Evolutionary conservation across 2,329 filamentous ascomycete species (phyloP), one percentile per base, ranked within the genome.

Genomic region (Sporothrix pseudoabietina): DNA sequence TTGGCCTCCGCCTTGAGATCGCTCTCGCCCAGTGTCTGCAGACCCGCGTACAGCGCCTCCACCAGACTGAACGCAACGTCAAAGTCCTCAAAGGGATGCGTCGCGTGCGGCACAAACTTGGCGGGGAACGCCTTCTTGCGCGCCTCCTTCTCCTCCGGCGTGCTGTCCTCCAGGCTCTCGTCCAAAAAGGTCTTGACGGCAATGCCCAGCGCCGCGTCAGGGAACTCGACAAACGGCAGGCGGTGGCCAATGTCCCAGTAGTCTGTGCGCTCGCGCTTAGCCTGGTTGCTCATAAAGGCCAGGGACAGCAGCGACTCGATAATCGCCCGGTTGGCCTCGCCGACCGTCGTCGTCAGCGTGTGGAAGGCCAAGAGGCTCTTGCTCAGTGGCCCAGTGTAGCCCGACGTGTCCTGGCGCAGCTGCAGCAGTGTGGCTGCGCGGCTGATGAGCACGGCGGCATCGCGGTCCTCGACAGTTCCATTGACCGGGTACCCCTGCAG

Each of bases 321-420:
- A 49, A 98, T 83, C 80, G 97, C 94, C 66, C 96, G 89, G 76
- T 97, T 86, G 47, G 90, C 89, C 76, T 91, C 89, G 54, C 94
- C 91, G 32, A 98, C 90, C 55, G 92, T 89, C 1, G 91, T 91
- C 55, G 94, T 90, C 73, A 98, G 86, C 1, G 94, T 94, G 75
- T 94, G 92, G 84, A 94, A 99, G 35, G 90, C 91, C 57, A 99
- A 86, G 71, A 98, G 86, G 77, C 95, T 94, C 81, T 96, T 91
- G 85, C 94, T 97, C 1, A 99, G 87, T 0, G 96, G 95, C 0
- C 96, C 96, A 1, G 95, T 98, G 82, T 98, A 99, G 41, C 96
- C 96, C 77, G 95, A 94, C 3, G 88, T 87, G 77, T 93, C 88
- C 80, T 99, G 96, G 44, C 90, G 89, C 75, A 98, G 86, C 79